Base-by-base conservation (phyloP, 2,329 filamentous ascomycete species). In the Zasmidium cellare region DNA sequence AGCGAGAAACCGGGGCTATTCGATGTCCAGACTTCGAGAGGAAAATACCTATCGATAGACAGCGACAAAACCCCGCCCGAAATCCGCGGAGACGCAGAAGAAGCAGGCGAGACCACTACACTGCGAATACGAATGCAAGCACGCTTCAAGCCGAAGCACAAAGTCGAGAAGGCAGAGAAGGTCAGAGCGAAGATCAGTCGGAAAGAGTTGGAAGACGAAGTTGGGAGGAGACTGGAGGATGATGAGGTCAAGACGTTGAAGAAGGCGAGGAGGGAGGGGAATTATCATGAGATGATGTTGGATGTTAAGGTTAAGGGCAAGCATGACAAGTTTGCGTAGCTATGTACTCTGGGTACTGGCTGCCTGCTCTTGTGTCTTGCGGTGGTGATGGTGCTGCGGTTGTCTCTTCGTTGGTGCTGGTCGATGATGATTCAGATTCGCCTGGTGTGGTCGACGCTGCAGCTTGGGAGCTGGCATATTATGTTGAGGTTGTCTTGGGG, bases 91-190 rank as follows among this genome's bases (percentile, higher is more conserved):
- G 91, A 96, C 72, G 88, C 85, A 7, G 84, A 87, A 14, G 76
- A 78, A 9, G 84, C 87, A 51, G 83, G 80, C 3, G 90, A 89
- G 69, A 84, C 83, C 66, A 91, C 90, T 9, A 88, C 87, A 6
- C 73, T 96, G 59, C 83, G 91, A 51, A 84, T 97, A 67, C 88
- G 92, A 54, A 97, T 97, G 92, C 93, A 97, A 77, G 91, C 93
- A 20, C 83, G 90, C 51, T 97, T 96, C 79, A 97, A 97, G 80
- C 92, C 93, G 9, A 84, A 84, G 62, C 75, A 94, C 47, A 90
- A 88, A 75, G 88, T 88, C 9, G 84, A 82, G 0, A 96, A 92
- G 76, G 91, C 92, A 71, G 89, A 91, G 63, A 94, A 89, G 78
- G 89, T 90, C 0, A 82, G 84, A 65, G 87, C 93, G 67, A 96